Base-by-base conservation (phyloP, 306 rosid genomes). In the Macrotyloma uniflorum region DNA sequence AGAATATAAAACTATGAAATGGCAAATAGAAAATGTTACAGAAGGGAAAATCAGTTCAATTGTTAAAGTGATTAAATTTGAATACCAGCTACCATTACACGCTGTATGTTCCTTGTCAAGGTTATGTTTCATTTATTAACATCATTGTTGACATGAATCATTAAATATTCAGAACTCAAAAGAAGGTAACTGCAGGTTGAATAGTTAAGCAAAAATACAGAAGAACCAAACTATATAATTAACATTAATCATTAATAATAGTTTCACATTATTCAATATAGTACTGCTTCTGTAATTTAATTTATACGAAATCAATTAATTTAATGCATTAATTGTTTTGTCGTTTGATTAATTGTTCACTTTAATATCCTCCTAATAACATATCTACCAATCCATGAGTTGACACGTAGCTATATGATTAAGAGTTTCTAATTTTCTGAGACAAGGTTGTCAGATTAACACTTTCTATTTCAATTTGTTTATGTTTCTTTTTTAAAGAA, bases 391-490 rank as follows among this genome's bases (percentile, higher is more conserved):
- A 80, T 65, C 80, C 57, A 80, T 91, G 70, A 61, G 76, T 43
- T 70, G 85, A 86, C 88, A 89, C 77, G 90, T 90, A 69, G 43
- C 78, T 46, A 75, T 81, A 87, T 87, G 86, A 89, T 84, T 90
- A 87, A 76, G 45, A 61, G 65, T 57, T 71, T 68, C 80, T 75
- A 81, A 51, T 64, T 75, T 82, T 66, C 36, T 66, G 83, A 75
- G 93, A 89, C 98, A 88, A 81, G 19, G 79, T 72, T 91, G 93
- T 87, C 97, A 93, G 87, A 83, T 85, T 84, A 85, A 63, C 85
- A n/a, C 59, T 75, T 69, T 80, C 67, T 75, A 82, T 83, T 72
- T 43, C 70, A 71, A 47, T 38, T 77, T 80, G 51, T 85, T 83
- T 72, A 70, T 54, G 42, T 28, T 78, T 33, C 15, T 24, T 20